Conservation (phyloP, 140 eudicot species). For the Cichorium intybus region DNA sequence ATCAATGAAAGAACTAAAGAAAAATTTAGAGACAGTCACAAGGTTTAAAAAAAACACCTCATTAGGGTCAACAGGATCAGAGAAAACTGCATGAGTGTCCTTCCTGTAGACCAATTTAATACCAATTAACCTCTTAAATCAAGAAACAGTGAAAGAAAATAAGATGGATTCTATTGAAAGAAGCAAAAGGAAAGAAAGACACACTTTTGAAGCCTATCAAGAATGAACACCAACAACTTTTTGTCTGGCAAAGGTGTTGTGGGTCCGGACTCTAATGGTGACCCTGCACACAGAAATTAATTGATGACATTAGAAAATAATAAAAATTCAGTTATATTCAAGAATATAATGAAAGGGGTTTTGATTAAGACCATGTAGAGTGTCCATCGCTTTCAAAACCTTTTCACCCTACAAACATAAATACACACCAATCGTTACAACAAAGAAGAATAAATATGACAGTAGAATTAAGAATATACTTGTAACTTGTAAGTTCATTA, state of each 20-base stretch:
- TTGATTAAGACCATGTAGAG: conserved; percentile 54
- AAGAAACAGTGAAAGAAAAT: conserved; percentile 17
- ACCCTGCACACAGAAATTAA: conserved; percentile 61
- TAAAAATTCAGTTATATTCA: conserved; percentile 11
- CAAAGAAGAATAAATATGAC: conserved; percentile 11
- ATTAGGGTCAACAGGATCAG: conserved; percentile 91
- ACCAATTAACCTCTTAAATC: conserved; percentile 12
- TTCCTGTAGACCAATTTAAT: conserved; percentile 54
- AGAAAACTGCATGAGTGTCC: conserved; percentile 89
- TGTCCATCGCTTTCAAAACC: conserved; percentile 70
- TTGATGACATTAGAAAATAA: conserved; percentile 13
- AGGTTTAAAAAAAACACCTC: conserved; percentile 55
- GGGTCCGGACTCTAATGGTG: conserved; percentile 71
- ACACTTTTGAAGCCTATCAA: conserved; percentile 97
- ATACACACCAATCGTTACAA: conserved; percentile 25
- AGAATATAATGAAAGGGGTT: conserved; percentile 23
- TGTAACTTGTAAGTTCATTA: neutral
- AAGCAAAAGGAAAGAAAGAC: conserved; percentile 38
- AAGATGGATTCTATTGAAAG: conserved; percentile 25
- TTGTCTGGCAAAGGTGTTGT: conserved; percentile 89
- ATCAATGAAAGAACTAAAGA: conserved; percentile 10
- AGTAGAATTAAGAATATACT: neutral
- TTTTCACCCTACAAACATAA: conserved; percentile 60
- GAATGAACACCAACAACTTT: conserved; percentile 88
- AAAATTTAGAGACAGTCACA: neutral